Evolutionary conservation across 805 yeast species (phyloP), one percentile per base, ranked within the genome.

Genomic region (Monosporozyma yasuniensis): DNA sequence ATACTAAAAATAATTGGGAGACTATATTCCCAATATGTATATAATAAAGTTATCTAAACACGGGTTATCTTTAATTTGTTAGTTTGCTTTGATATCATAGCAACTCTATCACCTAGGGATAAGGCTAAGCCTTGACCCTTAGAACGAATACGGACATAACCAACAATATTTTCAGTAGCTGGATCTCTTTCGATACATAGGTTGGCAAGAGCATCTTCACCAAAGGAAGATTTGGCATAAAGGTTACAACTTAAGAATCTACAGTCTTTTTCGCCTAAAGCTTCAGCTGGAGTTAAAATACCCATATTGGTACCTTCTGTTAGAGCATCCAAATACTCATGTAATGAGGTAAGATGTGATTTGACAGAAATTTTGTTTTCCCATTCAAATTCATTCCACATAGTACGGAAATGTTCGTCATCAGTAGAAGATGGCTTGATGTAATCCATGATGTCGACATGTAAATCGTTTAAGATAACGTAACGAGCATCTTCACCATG

Each of bases 341-440:
- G 82, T 62, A 95, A 76, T 1, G 87, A 71, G 30, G 77, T 67
- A 55, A 83, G 73, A 48, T 74, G 76, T 2, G 95, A 80, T 57
- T 84, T 82, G 65, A 93, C 86, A 52, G 90, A 86, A 59, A 93
- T 90, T 74, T 93, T 93, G 74, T 93, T 93, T 70, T 93, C 99
- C 99, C 99, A 93, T 72, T 93, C 99, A 65, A 95, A 93, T 67
- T 90, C 97, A 66, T 89, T 88, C 99, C 99, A 93, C 98, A 90
- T 91, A 61, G 82, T 79, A 64, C 99, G 85, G 85, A 93, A 93
- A 58, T 80, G 84, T 43, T 82, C 80, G 70, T 91, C 98, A 14
- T 89, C 73, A 67, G 96, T 87, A 22, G 79, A 77, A n/a, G 95
- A 93, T 19, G 99, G 97, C 66, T 87, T 88, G 68, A 93, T 89